Evolutionary conservation across 495 filamentous ascomycete species (phyloP).

Genomic region (Lasiosphaeris hirsuta): DNA sequence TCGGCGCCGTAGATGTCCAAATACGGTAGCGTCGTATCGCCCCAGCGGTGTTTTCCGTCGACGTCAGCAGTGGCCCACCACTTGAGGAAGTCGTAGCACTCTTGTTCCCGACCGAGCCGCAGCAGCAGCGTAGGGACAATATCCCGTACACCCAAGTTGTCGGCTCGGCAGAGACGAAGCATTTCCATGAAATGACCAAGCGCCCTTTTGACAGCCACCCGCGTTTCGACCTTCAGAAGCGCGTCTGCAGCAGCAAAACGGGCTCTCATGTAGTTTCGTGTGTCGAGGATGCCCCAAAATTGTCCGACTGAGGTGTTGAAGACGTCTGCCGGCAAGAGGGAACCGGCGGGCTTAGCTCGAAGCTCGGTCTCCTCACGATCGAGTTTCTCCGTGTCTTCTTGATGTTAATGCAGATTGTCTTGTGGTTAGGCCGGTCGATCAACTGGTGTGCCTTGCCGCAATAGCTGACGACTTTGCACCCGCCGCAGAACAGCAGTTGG

Average conservation of each 20-base stretch:
- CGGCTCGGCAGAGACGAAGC: constrained; percentile 39
- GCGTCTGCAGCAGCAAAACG: constrained; percentile 30
- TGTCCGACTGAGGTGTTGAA: constrained; percentile 2
- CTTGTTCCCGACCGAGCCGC: constrained; percentile 47
- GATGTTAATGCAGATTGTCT: constrained; percentile 40
- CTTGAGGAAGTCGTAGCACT: constrained; percentile 53
- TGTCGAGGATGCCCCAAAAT: constrained; percentile 14
- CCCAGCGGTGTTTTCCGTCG: constrained; percentile 37
- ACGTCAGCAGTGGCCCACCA: constrained; percentile 34
- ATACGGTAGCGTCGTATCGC: constrained; percentile 31
- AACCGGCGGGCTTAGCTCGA: neutral
- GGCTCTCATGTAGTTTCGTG: constrained; percentile 43
- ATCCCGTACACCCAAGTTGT: constrained; percentile 43
- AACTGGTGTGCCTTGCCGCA: constrained; percentile 46
- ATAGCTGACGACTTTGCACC: constrained; percentile 46
- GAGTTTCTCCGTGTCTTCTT: constrained; percentile 23
- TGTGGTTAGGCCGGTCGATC: constrained; percentile 38
- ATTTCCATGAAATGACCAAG: constrained; percentile 38
- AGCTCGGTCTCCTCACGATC: constrained; percentile 32
- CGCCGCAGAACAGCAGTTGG: constrained; percentile 27
- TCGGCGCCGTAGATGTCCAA: constrained; percentile 36
- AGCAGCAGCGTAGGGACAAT: constrained; percentile 41
- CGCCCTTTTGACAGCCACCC: constrained; percentile 28
- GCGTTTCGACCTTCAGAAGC: constrained; percentile 30
- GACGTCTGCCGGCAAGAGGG: neutral